These are phyloP conservation scores for Mycosphaerella sp. DNA, from an alignment of 2,329 filamentous ascomycete genomes.

Conservation along the genomic window DNA sequence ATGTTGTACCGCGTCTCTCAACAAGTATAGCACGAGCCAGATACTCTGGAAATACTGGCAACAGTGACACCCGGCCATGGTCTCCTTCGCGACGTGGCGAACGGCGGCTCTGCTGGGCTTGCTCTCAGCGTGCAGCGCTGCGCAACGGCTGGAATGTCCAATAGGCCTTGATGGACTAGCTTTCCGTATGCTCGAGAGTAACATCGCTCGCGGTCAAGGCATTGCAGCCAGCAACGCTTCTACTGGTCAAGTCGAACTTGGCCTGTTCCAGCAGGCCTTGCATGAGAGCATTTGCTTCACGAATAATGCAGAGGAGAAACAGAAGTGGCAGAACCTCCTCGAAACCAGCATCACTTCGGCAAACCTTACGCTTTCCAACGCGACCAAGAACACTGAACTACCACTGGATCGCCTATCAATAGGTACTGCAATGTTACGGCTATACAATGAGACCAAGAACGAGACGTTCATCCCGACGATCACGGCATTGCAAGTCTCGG, in stretches of 20 bases:
- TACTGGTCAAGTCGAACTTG: conserved; percentile 29
- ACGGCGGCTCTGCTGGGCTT: neutral
- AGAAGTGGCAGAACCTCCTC: conserved; percentile 16
- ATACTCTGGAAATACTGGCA: neutral
- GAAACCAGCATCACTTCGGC: conserved; percentile 23
- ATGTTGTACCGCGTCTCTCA: neutral
- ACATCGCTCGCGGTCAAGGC: conserved; percentile 32
- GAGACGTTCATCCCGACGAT: conserved; percentile 17
- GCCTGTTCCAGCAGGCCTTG: conserved; percentile 34
- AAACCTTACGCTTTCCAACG: conserved; percentile 19
- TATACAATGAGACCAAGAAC: conserved; percentile 19
- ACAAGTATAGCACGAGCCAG: neutral
- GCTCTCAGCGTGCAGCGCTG: neutral
- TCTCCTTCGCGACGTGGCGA: neutral
- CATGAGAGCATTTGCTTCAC: conserved; percentile 19
- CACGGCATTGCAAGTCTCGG: conserved; percentile 23
- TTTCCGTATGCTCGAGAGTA: conserved; percentile 30
- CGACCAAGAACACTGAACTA: conserved; percentile 20
- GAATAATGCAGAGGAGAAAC: conserved; percentile 12
- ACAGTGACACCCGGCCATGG: neutral
- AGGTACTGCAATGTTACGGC: conserved; percentile 27
- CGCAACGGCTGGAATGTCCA: conserved; percentile 12
- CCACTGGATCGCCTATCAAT: conserved; percentile 33
- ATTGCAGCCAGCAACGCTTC: conserved; percentile 20
- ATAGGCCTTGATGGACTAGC: conserved; percentile 11